Evolutionary conservation across 768 basidiomycete genomes (phyloP).

Genomic region (Boletus huronensis): DNA sequence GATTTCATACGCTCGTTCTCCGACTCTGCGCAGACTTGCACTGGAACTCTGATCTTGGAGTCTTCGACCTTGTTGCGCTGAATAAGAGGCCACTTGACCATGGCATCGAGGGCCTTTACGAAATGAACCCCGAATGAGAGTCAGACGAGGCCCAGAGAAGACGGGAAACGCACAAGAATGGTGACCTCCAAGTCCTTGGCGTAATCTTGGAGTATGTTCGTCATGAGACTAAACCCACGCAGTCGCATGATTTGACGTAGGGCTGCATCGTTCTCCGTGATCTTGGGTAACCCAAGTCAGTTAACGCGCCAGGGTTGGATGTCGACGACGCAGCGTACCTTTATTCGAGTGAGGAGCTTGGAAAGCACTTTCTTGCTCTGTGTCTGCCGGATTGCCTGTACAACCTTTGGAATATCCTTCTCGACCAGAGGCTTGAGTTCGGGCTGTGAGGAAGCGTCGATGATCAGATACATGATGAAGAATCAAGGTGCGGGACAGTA

Average conservation of each 20-base stretch:
- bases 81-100: slow-evolving; percentile 76
- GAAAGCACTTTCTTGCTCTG: slow-evolving; percentile 75
- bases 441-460: slow-evolving; percentile 47
- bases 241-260: slow-evolving; percentile 85
- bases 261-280: slow-evolving; percentile 78
- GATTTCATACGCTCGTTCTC: slow-evolving; percentile 55
- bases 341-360: slow-evolving; percentile 82
- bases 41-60: slow-evolving; percentile 62
- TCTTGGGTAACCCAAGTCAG: slow-evolving; percentile 41
- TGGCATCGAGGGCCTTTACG: slow-evolving; percentile 58
- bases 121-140: background rate
- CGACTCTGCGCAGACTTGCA: slow-evolving; percentile 50
- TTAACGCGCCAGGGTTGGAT: background rate
- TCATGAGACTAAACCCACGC: slow-evolving; percentile 92
- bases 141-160: background rate
- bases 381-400: slow-evolving; percentile 88
- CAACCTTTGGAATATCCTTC: slow-evolving; percentile 86
- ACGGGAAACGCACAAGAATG: slow-evolving; percentile 50
- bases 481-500: slow-evolving; percentile 31
- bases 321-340: slow-evolving; percentile 41
- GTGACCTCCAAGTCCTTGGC: slow-evolving; percentile 65
- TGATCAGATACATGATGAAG: background rate
- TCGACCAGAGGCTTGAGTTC: slow-evolving; percentile 68
- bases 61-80: slow-evolving; percentile 92
- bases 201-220: slow-evolving; percentile 79